phyloP scores from a whole-genome alignment of 2,329 filamentous ascomycete species.

The Epichloe coenophiala region DNA sequence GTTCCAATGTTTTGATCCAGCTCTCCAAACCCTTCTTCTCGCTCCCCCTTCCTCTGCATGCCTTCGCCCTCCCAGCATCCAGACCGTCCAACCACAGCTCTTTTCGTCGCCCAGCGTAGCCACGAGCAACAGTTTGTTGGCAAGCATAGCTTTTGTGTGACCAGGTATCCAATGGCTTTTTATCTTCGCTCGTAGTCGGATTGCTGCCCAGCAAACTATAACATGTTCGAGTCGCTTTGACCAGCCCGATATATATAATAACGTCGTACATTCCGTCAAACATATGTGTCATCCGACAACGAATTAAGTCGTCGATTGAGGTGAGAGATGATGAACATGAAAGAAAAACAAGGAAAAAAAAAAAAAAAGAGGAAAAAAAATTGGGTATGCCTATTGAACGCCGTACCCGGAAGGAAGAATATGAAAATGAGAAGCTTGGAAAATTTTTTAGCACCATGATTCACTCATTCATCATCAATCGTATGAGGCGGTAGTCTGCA shows the following conservation, averaged over 20 bases:
- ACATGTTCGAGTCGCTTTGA: background rate
- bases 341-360: conserved; percentile 5
- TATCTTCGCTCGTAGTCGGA: background rate
- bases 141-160: background rate
- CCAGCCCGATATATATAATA: background rate
- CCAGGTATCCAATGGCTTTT: background rate
- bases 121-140: background rate
- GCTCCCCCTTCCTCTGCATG: background rate
- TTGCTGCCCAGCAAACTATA: background rate
- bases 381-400: conserved; percentile 12
- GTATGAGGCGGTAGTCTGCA: conserved; percentile 31
- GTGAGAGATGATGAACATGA: conserved; percentile 6
- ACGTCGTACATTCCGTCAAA: background rate
- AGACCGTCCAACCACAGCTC: background rate
- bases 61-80: background rate
- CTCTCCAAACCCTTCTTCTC: background rate
- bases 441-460: background rate
- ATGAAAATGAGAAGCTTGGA: background rate
- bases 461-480: conserved; percentile 12
- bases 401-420: conserved; percentile 6
- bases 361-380: conserved; percentile 7
- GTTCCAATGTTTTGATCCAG: background rate
- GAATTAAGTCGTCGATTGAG: background rate
- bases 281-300: background rate
- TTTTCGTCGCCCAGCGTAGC: background rate